Evolutionary conservation across 129 eudicot species (phyloP), one percentile per base, ranked within the genome.

Genomic region (Arctium lappa): DNA sequence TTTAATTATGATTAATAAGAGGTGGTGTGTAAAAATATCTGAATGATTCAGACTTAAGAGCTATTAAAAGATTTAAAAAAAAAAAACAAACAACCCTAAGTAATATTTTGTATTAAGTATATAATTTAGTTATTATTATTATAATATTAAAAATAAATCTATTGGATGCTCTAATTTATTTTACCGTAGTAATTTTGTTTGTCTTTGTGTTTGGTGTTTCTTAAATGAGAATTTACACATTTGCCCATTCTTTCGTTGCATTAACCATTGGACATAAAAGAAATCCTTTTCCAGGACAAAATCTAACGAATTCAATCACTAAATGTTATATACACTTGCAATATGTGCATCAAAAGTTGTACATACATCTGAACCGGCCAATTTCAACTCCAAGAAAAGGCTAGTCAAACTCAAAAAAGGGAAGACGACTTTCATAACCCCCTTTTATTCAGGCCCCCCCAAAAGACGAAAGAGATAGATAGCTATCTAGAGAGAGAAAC

Each of bases 401-500:
- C n/a, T 77, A 4, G 81, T 77, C 73, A 79, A 79, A 12, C 85
- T 73, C 74, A 62, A 76, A 81, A 81, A 81, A 69, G 74, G 46
- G 42, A 5, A 76, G 80, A 81, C 71, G 85, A 81, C 85, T 74
- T 72, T 80, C 29, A 34, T 71, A 71, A 46, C 34, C 2, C n/a
- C 34, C 40, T 4, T 33, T 34, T 38, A 18, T 44, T n/a, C 85
- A 63, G 85, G 39, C 79, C 82, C 82, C 75, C n/a, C 29, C 3
- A 66, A 75, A 32, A 76, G 29, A 22, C 79, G 0, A 73, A 31
- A 77, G 42, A 79, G 27, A 22, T 22, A 22, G 27, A 22, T 22
- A 22, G 27, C 27, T 10, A 68, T 32, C 76, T 79, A 73, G 84
- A 79, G 80, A 69, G 72, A 84, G 72, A 84, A 50, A 69, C 6